Evolutionary conservation across 179 eudicot genomes (phyloP).

Genomic region (Camellia oleifera): DNA sequence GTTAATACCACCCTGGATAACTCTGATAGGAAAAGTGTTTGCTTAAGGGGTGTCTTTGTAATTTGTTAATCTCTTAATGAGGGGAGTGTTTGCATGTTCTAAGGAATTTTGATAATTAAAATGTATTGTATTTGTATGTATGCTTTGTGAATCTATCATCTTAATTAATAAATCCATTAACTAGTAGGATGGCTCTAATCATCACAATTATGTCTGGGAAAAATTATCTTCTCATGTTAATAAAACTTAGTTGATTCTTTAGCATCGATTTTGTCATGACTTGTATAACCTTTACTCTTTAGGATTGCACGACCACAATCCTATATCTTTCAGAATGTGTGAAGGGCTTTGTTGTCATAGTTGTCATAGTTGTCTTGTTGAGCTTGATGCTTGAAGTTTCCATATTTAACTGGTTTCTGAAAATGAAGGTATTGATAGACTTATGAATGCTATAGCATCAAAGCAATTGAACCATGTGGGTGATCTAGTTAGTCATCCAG

Average conservation of each 20-base stretch:
- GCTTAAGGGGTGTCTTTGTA: too few relatives aligned
- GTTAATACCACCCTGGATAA: too few relatives aligned
- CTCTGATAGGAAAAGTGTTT: too few relatives aligned
- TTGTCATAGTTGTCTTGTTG: neutral
- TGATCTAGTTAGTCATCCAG: neutral
- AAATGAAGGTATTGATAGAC: too few relatives aligned
- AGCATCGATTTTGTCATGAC: neutral
- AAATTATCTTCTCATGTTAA: too few relatives aligned
- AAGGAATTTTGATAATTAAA: neutral
- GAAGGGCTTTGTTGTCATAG: too few relatives aligned
- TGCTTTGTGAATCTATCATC: neutral
- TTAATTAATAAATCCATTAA: neutral
- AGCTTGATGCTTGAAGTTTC: neutral
- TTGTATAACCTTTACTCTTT: neutral
- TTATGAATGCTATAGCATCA: neutral
- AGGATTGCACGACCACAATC: neutral
- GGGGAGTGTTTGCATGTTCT: neutral
- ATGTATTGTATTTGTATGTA: neutral
- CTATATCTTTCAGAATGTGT: too few relatives aligned
- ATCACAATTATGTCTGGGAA: too few relatives aligned
- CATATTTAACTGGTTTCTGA: neutral
- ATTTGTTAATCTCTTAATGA: neutral
- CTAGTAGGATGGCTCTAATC: neutral
- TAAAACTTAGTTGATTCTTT: neutral
- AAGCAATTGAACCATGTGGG: conserved; percentile 7